Conservation (phyloP, 2,329 filamentous ascomycete genomes). For the Geosmithia putterillii region DNA sequence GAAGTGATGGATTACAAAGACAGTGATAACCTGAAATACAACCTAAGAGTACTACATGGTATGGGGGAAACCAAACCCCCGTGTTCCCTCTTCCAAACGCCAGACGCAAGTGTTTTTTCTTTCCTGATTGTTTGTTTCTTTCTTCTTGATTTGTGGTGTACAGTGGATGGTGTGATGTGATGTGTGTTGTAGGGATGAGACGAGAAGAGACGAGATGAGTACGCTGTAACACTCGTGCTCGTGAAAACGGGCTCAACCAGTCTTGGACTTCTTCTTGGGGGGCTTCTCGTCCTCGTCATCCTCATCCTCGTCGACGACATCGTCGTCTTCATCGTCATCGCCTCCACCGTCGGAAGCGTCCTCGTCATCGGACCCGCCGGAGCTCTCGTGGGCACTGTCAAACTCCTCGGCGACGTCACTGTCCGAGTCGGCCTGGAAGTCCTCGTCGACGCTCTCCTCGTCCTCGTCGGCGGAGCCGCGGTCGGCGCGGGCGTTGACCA, state of each 20-base stretch:
- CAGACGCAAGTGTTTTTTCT: neutral
- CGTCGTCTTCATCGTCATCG: slow-evolving; percentile 29
- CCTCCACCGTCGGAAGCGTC: slow-evolving; percentile 35
- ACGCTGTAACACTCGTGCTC: no score
- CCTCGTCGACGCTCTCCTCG: slow-evolving; percentile 88
- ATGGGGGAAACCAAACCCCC: neutral
- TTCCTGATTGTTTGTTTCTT: no score
- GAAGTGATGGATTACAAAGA: neutral
- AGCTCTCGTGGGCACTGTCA: slow-evolving; percentile 83
- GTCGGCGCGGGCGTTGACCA: slow-evolving; percentile 56
- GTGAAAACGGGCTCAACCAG: slow-evolving; percentile 9
- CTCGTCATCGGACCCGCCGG: slow-evolving; percentile 47
- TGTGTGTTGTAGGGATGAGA: no score
- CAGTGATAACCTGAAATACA: neutral
- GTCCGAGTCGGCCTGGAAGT: slow-evolving; percentile 86
- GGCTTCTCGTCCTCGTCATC: slow-evolving; percentile 28
- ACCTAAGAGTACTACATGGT: neutral
- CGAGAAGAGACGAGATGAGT: no score
- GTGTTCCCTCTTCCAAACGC: neutral
- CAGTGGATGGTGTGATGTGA: no score
- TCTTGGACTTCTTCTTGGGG: slow-evolving; percentile 39
- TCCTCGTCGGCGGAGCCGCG: slow-evolving; percentile 93
- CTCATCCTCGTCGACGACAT: slow-evolving; percentile 23
- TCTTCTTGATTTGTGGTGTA: no score
- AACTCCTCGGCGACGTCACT: slow-evolving; percentile 95